These are phyloP conservation scores for Calonectria leucothoes DNA, from an alignment of 2,329 filamentous ascomycete species.

Conservation along the genomic window DNA sequence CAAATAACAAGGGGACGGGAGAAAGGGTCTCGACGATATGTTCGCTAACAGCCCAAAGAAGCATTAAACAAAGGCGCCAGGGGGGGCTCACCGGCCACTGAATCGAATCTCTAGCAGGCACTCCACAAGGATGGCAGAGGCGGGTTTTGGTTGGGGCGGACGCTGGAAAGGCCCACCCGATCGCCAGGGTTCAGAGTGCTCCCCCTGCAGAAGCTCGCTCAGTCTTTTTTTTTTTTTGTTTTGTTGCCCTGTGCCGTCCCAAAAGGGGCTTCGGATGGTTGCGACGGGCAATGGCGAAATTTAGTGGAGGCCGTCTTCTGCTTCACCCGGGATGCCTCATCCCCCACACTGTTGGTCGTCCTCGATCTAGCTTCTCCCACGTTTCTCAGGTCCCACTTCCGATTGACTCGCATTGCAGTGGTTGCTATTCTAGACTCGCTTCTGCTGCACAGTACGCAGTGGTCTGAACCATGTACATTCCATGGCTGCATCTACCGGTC, in stretches of 20 bases:
- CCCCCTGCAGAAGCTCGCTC: slow-evolving; percentile 2
- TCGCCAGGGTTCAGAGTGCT: slow-evolving; percentile 12
- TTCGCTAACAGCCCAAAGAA: neutral
- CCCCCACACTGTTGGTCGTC: neutral
- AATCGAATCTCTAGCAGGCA: neutral
- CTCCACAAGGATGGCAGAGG: slow-evolving; percentile 1
- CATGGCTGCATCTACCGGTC: neutral
- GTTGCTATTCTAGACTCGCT: neutral
- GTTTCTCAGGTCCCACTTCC: neutral
- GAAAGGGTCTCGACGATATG: neutral
- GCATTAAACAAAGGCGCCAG: neutral
- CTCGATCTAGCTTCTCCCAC: neutral
- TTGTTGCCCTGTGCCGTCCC: neutral
- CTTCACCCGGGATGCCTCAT: neutral
- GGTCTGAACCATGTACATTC: neutral
- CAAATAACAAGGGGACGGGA: neutral
- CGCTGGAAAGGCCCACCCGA: slow-evolving; percentile 13
- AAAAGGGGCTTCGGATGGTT: slow-evolving; percentile 10
- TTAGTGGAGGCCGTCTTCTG: slow-evolving; percentile 3
- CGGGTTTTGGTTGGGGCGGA: slow-evolving; percentile 21
- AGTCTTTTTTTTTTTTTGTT: slow-evolving; percentile 8
- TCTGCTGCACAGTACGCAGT: too few species aligned
- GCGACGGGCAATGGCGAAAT: slow-evolving; percentile 24
- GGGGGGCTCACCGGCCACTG: neutral
- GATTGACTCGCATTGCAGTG: neutral